These are phyloP conservation scores for Calonectria naviculata DNA, from an alignment of 2,329 filamentous ascomycete species.

Conservation along the genomic window DNA sequence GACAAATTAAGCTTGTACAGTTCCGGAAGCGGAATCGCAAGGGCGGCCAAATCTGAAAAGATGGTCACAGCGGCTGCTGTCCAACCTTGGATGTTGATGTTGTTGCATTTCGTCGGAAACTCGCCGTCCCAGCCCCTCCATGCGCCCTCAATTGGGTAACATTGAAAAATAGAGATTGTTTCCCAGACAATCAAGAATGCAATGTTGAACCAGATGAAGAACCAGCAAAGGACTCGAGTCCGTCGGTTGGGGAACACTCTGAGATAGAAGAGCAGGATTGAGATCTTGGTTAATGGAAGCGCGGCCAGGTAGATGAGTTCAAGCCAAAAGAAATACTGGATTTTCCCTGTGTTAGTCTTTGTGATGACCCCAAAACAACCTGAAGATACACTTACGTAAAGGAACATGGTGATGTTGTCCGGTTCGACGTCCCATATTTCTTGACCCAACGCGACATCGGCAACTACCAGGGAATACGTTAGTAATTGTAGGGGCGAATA, in stretches of 20 bases:
- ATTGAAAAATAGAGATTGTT: constrained; percentile 57
- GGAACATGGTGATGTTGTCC: constrained; percentile 14
- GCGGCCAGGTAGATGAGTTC: constrained; percentile 15
- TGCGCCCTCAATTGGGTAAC: constrained; percentile 57
- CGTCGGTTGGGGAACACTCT: constrained; percentile 10
- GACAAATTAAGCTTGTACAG: constrained; percentile 49
- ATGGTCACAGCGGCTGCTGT: constrained; percentile 61
- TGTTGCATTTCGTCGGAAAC: constrained; percentile 56
- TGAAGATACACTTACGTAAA: constrained; percentile 6
- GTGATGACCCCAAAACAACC: too few relatives aligned
- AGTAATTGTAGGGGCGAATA: neutral
- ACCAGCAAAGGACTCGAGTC: constrained; percentile 15
- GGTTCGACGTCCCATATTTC: constrained; percentile 19
- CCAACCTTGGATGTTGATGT: constrained; percentile 60
- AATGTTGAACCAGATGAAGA: constrained; percentile 29
- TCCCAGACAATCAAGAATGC: constrained; percentile 31
- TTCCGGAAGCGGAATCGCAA: constrained; percentile 55
- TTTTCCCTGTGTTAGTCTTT: neutral
- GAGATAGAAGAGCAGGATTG: constrained; percentile 20
- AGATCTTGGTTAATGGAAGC: constrained; percentile 20
- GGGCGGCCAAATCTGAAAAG: constrained; percentile 57
- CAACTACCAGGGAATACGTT: neutral
- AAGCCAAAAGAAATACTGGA: constrained; percentile 19
- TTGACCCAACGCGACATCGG: constrained; percentile 10
- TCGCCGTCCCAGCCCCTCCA: constrained; percentile 62